These are phyloP conservation scores for Macrophomina tecta DNA, from an alignment of 2,329 filamentous ascomycete genomes.

Conservation along the genomic window DNA sequence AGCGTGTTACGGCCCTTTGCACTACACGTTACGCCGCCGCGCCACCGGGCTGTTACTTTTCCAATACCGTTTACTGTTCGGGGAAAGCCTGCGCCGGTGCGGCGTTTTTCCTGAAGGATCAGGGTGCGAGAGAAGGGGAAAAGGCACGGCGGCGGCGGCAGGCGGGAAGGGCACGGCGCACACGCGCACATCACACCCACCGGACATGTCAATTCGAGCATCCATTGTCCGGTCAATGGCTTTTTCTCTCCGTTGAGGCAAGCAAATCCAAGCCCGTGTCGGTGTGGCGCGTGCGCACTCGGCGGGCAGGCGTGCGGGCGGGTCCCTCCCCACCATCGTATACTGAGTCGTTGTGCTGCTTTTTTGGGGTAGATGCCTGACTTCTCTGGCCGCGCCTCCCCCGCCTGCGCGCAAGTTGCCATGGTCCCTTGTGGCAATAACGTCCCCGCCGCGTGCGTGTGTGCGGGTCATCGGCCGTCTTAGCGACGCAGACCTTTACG, in stretches of 20 bases:
- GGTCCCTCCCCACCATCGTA: not conserved
- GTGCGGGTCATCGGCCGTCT: not conserved
- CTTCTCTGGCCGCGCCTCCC: not conserved
- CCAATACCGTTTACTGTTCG: not conserved
- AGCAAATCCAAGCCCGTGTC: not conserved
- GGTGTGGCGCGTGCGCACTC: not conserved
- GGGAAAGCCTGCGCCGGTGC: not conserved
- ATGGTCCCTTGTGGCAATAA: not conserved
- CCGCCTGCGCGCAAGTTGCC: not conserved
- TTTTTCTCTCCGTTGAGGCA: not conserved
- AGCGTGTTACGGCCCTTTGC: not conserved
- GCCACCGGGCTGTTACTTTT: constrained; percentile 9
- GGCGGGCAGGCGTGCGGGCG: not conserved
- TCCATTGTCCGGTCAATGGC: not conserved
- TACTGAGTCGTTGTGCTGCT: not conserved
- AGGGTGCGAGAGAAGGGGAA: constrained; percentile 1
- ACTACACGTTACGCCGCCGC: not conserved
- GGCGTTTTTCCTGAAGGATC: not conserved
- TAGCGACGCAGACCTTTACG: too few species aligned
- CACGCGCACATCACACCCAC: not conserved
- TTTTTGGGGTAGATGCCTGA: not conserved
- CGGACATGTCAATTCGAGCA: not conserved
- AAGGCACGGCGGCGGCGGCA: not conserved
- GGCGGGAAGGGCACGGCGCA: not conserved
- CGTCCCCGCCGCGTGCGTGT: not conserved